Base-by-base conservation (phyloP, 1,284 basidiomycete species). In the Caloboletus firmus region DNA sequence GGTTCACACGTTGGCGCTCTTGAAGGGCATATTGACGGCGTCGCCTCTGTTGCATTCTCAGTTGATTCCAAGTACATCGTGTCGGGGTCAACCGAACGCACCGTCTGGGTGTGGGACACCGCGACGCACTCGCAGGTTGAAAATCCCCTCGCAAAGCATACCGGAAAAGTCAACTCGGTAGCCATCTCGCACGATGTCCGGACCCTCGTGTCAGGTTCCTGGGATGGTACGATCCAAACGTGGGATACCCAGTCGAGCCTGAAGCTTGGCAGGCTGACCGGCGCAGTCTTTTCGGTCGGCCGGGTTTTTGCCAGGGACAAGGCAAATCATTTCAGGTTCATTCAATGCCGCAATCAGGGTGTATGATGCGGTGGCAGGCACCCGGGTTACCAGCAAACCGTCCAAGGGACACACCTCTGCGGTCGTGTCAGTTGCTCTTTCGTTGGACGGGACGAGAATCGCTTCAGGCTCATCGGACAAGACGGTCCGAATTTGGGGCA, bases 351-450 rank as follows among this genome's bases (percentile, higher is more conserved):
- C 45, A 8, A 37, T 40, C 24, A 32, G 26, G 28, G 36, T 31
- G 32, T 51, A 51, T 17, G 37, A 42, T n/a, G 37, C n/a, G 35
- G 32, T 42, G n/a, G 56, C 36, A 34, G 51, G 37, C 15, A 32
- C 26, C n/a, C 54, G 43, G 15, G 34, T 43, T 11, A 12, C 18
- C 15, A 20, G 22, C 22, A 56, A 34, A 28, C 44, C 44, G 15
- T 36, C 50, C 28, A 37, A 43, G 22, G 46, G 39, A 12, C 54
- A 31, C 13, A 42, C 26, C 26, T 42, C 39, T 12, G 20, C 32
- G 3, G n/a, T 31, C 11, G 17, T 40, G 8, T 49, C 45, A 4
- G n/a, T 49, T 12, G 36, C 36, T 12, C 8, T 39, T 12, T 34
- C 50, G 5, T 20, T 24, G 13, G 50, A 49, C 13, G 36, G 45